Percentiles rank a stretch among this genome's conserved stretches.
Evolutionary conservation across 208 protist genomes (phyloP).

Genomic region (Porcisia deanei): DNA sequence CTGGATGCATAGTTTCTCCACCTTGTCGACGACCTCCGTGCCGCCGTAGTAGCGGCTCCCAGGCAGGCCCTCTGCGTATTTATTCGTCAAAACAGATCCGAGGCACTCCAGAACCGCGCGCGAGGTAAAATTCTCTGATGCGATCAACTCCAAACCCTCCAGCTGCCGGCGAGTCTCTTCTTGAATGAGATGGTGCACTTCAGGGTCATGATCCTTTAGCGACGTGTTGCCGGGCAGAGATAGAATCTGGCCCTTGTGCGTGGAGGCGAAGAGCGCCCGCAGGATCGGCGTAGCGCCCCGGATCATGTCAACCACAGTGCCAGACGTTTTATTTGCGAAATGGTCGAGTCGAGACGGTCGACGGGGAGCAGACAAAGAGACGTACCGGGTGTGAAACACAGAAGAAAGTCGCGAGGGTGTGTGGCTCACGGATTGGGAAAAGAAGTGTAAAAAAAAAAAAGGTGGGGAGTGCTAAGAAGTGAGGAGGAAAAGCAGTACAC

Average conservation of each 20-base stretch:
- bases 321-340: too few relatives aligned
- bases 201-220: conserved; percentile 69
- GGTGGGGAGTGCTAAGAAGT: too few relatives aligned
- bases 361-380: background rate
- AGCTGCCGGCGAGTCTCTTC: conserved; percentile 86
- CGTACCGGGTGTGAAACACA: background rate
- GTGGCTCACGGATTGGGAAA: background rate
- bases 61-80: conserved; percentile 99
- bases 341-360: background rate
- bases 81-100: conserved; percentile 98
- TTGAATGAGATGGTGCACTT: conserved; percentile 80
- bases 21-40: conserved; percentile 97
- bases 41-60: conserved; percentile 98
- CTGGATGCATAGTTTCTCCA: conserved; percentile 94
- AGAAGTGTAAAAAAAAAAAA: too few relatives aligned
- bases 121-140: conserved; percentile 99
- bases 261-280: conserved; percentile 9
- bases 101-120: conserved; percentile 97
- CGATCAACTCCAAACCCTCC: conserved; percentile 90
- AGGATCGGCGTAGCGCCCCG: conserved; percentile 19
- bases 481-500: background rate
- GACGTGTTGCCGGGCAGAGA: conserved; percentile 30
- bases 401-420: background rate
- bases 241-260: background rate
- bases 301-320: conserved; percentile 9